Conservation (phyloP, 2,329 filamentous ascomycete genomes). For the Pseudovirgaria hyperparasitica region DNA sequence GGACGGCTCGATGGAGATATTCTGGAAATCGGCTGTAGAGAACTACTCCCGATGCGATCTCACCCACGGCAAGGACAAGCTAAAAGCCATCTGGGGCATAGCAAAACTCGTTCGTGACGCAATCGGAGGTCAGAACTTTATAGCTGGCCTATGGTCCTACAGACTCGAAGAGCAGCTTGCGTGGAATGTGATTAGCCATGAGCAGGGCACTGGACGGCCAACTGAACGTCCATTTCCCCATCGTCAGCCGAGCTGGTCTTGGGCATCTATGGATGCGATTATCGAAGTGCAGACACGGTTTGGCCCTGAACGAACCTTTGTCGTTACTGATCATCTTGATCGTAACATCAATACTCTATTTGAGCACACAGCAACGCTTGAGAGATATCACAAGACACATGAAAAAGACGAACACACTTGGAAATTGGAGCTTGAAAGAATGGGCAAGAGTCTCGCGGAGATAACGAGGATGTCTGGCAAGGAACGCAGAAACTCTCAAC, state of each 20-base stretch:
- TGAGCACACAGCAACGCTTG: too few species aligned
- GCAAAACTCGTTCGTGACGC: conserved; percentile 14
- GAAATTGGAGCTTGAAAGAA: too few species aligned
- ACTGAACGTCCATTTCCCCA: conserved; percentile 2
- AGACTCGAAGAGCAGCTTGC: conserved; percentile 14
- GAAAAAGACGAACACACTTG: too few species aligned
- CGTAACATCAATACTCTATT: too few species aligned
- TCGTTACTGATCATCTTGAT: too few species aligned
- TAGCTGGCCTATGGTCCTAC: conserved; percentile 12
- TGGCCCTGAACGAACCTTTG: too few species aligned
- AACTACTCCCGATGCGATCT: conserved; percentile 13
- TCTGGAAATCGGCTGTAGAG: conserved; percentile 13
- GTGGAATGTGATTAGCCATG: conserved; percentile 9
- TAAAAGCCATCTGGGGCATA: conserved; percentile 16
- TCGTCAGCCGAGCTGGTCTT: conserved; percentile 13
- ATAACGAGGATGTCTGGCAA: too few species aligned
- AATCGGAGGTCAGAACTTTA: conserved; percentile 10
- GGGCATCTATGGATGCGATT: conserved; percentile 11
- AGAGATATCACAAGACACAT: too few species aligned
- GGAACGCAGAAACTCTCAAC: too few species aligned
- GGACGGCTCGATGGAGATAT: conserved; percentile 10
- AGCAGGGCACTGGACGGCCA: conserved; percentile 7
- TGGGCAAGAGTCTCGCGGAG: too few species aligned
- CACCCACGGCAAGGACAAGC: conserved; percentile 11
- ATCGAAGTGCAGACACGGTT: conserved; percentile 9